Base-by-base conservation (phyloP, 805 yeast genomes). In the Candida parachauliodes region DNA sequence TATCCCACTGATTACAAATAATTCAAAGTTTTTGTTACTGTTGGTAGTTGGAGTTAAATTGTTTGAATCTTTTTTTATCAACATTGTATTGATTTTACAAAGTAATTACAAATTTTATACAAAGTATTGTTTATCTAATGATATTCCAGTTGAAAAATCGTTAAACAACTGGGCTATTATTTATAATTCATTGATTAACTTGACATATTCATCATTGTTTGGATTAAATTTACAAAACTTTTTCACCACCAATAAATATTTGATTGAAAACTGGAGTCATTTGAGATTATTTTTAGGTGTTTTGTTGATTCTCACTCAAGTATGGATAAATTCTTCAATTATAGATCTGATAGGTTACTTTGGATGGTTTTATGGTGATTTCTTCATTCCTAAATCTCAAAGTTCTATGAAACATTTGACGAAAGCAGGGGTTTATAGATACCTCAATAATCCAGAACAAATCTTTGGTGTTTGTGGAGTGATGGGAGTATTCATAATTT, bases 341-440 rank as follows among this genome's bases (percentile, higher is more conserved):
- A 71, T 79, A 45, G 76, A 76, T 30, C 78, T 84, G 34, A 77
- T 85, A 46, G 91, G 91, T 2, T 83, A 82, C 43, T 83, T 81
- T 58, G 93, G 94, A n/a, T 85, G 93, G 93, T 85, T 84, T 51
- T 85, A 81, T 56, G 94, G 95, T 40, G 95, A 85, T 57, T 85
- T 85, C 59, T 85, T 84, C 59, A 62, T 83, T 41, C 77, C 83
- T 25, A 74, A 70, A 36, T 64, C 73, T 14, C 61, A 70, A 15
- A 36, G 46, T 25, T 40, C 50, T 5, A 37, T 47, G 21, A 50
- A 55, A 45, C 67, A 68, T 45, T 66, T 85, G 47, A 79, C 89
- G 0, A 81, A 81, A 45, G 83, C 85, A 23, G 95, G 95, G 34
- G 84, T 85, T 27, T 85, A 85, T 54, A 75, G 91, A 47, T 85